Base-by-base conservation (phyloP, 1,284 basidiomycete species). In the Boletus chippewaensis region DNA sequence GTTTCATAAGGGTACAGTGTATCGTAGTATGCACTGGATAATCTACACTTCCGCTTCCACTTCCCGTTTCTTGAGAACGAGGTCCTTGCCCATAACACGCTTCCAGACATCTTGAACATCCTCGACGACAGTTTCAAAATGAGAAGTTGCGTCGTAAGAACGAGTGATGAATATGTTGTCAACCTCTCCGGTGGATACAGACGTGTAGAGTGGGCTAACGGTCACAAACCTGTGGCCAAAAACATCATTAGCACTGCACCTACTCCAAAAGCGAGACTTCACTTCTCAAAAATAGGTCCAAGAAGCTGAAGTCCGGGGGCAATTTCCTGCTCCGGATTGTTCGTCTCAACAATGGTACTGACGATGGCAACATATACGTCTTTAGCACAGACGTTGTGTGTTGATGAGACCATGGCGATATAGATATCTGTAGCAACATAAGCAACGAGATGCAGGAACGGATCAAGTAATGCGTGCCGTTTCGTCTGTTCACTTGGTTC, bases 101-200 rank as follows among this genome's bases (percentile, higher is more conserved):
- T 87, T 83, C 91, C 91, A 98, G 32, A 96, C 90, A 69, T 95
- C 87, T 57, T 87, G 83, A 39, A 98, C 95, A 57, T 96, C 94
- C 51, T 95, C 91, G 38, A 93, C 91, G 49, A 95, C 93, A 36
- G 95, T 97, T 78, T 99, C 96, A 66, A 99, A 99, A 75, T 99
- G 96, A 45, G 91, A 95, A 9, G 96, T 98, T 11, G 96, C 94
- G 69, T 99, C 96, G 72, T 98, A 98, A 7, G 94, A 97, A 53
- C 89, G 90, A 52, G 96, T 98, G 74, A 99, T 86, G 75, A 91
- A 99, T 67, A 99, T 90, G 64, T 92, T 88, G 74, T 95, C 91
- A 42, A 80, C 77, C 58, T 78, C 65, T 51, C 96, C 96, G 41
- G 80, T 73, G 32, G 89, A 78, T 9, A 93, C 91, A 8, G 96